Evolutionary conservation across 192 early-diverging fungal genomes (phyloP).

Genomic region (Phlyctochytrium bullatum): DNA sequence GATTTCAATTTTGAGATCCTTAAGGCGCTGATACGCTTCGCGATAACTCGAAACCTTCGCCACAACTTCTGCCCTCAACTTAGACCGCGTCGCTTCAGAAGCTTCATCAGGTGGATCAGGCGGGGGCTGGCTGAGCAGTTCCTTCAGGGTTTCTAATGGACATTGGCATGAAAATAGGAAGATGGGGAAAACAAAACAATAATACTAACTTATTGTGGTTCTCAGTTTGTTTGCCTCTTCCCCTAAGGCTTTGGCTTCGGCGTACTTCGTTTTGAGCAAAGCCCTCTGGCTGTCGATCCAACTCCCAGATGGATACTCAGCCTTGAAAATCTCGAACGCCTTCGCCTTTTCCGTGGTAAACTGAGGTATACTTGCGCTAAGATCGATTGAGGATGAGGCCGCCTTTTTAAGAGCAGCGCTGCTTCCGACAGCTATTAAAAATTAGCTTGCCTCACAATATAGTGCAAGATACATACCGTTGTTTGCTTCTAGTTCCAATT

Average conservation of each 20-base stretch:
- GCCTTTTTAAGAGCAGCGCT: no score
- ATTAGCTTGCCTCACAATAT: no score
- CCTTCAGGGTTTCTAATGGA: neutral
- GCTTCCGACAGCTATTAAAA: no score
- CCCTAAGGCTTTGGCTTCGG: constrained; percentile 50
- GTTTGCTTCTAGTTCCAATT: no score
- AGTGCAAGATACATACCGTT: no score
- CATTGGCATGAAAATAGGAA: no score
- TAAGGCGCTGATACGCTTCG: constrained; percentile 48
- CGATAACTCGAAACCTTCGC: constrained; percentile 35
- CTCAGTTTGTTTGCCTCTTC: constrained; percentile 43
- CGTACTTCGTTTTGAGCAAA: constrained; percentile 52
- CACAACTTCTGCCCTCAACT: neutral
- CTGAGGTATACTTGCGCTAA: constrained; percentile 24
- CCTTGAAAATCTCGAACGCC: constrained; percentile 56
- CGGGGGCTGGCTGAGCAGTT: no score
- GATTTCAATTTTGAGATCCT: constrained; percentile 60
- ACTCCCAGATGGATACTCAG: constrained; percentile 43
- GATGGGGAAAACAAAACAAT: no score
- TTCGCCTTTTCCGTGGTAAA: constrained; percentile 54
- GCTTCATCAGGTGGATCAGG: no score
- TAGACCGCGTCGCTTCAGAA: no score
- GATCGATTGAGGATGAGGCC: neutral
- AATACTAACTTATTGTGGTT: constrained; percentile 50
- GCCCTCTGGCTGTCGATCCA: constrained; percentile 64